These are phyloP conservation scores for carrot (Daucus carota) DNA, from an alignment of 129 eudicot species.

Conservation along the genomic window DH1_v3.0 NC_030385.2:39986501-39987000, in stretches of 20 bases:
- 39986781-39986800: conserved; percentile 40
- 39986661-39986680: conserved; percentile 38
- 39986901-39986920: conserved; percentile 29
- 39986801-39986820: conserved; percentile 32
- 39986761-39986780: conserved; percentile 31
- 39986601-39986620: conserved; percentile 29
- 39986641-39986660: conserved; percentile 28
- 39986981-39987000: conserved; percentile 14
- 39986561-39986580: conserved; percentile 29
- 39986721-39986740: conserved; percentile 29
- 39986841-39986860: conserved; percentile 20
- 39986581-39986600: conserved; percentile 30
- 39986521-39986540: conserved; percentile 16
- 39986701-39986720: conserved; percentile 16
- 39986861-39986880: conserved; percentile 31
- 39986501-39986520: conserved; percentile 24
- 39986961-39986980: conserved; percentile 35
- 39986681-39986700: conserved; percentile 14
- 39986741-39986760: conserved; percentile 24
- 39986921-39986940: conserved; percentile 39
- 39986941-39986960: conserved; percentile 34
- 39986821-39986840: conserved; percentile 28
- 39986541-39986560: conserved; percentile 34
- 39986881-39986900: conserved; percentile 36
- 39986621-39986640: conserved; percentile 20